Base-by-base conservation (phyloP, 768 basidiomycete genomes). In the Russula vinacea region DNA sequence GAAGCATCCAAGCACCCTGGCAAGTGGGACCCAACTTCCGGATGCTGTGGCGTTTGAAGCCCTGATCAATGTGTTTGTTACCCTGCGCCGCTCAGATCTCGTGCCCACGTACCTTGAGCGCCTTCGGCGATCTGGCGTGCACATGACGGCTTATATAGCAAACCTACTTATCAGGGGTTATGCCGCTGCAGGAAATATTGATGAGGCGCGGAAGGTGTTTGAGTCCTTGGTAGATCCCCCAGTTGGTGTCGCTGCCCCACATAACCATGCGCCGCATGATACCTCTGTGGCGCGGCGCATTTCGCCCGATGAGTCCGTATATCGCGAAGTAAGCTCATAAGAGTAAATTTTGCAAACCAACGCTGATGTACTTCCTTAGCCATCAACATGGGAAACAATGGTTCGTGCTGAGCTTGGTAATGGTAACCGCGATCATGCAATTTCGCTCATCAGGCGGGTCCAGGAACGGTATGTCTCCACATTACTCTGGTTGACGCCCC, bases 381-480 rank as follows among this genome's bases (percentile, higher is more conserved):
- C 92, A 14, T 93, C 90, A 45, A 95, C 93, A 0, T 96, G 91
- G 88, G 97, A 98, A 72, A 86, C 85, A 5, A 98, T 99, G 94
- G 85, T 99, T 67, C 84, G 92, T 16, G 91, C 90, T 1, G 97
- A 99, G 73, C 79, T 98, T 13, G 86, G 86, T 22, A 83, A 81
- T 56, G 91, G 91, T 14, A 83, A 92, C 68, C 83, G 85, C 14
- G 82, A 86, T 52, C 79, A 80, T 13, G 96, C 95, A 0, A 53
- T 84, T 4, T 82, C 79, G 3, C 78, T 98, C 0, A 78, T 95
- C 35, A 81, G 84, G 60, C 82, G 92, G 52, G 76, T 94, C 69
- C 85, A 84, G 74, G 81, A 85, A 70, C 83, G 92, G 88, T 89
- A 68, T 37, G 83, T 33, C 17, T 29, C n/a, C 9, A 47, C 6